These are phyloP conservation scores for Pilasporangium apinafurcum DNA, from an alignment of 352 stramenopile species.

Conservation along the genomic window DNA sequence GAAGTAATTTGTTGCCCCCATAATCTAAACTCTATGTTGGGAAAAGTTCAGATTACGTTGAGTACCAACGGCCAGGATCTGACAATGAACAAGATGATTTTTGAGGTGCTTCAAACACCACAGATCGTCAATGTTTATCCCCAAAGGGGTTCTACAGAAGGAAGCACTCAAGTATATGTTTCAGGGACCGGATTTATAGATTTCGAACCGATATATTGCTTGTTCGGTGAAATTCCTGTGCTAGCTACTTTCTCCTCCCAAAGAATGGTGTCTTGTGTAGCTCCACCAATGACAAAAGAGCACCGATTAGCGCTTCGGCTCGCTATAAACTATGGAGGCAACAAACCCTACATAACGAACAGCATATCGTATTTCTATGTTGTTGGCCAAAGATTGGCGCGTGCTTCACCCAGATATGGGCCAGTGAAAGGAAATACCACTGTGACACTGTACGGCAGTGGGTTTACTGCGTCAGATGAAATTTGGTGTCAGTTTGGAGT, in stretches of 20 bases:
- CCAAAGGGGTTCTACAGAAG: neutral
- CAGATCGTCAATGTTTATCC: neutral
- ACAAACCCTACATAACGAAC: slow-evolving; percentile 3
- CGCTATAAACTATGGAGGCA: too few species aligned
- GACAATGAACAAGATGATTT: neutral
- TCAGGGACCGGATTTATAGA: neutral
- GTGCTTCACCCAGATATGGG: neutral
- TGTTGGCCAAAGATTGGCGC: neutral
- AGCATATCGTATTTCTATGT: slow-evolving; percentile 1
- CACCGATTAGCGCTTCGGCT: neutral
- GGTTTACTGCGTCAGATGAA: neutral
- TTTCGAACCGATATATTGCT: slow-evolving; percentile 2
- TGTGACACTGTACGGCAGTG: slow-evolving; percentile 1
- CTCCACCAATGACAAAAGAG: neutral
- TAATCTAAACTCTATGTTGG: too few species aligned
- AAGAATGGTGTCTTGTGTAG: neutral
- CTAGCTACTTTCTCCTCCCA: neutral
- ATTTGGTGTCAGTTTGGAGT: neutral
- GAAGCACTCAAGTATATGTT: neutral
- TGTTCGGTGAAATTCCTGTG: neutral
- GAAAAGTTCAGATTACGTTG: neutral
- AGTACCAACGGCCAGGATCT: neutral
- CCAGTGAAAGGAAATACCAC: slow-evolving; percentile 3
- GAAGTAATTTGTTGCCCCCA: too few species aligned
- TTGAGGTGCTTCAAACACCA: neutral